Evolutionary conservation across 805 yeast species (phyloP).

Genomic region (Zygoascus biomembranicola): DNA sequence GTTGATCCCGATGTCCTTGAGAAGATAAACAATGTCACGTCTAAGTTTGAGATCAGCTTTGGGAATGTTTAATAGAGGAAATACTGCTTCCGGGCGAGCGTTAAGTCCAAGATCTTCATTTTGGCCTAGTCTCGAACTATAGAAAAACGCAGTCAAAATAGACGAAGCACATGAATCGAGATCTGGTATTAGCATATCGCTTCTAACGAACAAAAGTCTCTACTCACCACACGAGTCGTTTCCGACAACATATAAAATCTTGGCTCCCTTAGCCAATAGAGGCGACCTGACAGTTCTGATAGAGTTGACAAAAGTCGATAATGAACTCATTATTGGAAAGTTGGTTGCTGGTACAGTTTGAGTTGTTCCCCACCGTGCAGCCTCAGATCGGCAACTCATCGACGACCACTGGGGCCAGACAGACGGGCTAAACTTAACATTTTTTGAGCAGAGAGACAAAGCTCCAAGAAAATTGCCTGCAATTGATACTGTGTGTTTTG

Average conservation of each 20-base stretch:
- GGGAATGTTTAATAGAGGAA: conserved; percentile 76
- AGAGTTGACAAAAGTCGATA: conserved; percentile 1
- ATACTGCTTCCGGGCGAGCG: conserved; percentile 22
- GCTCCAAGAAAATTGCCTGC: no score
- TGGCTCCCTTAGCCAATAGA: not conserved
- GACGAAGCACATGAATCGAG: conserved; percentile 82
- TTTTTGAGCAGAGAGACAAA: no score
- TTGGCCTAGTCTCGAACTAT: conserved; percentile 21
- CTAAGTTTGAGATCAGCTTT: conserved; percentile 57
- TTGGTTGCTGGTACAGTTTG: no score
- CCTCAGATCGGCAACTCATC: no score
- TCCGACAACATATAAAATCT: conserved; percentile 49
- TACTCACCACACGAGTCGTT: conserved; percentile 63
- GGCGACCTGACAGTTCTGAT: not conserved
- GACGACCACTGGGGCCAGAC: no score
- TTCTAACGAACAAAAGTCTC: not conserved
- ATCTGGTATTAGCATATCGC: conserved; percentile 30
- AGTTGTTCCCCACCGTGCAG: no score
- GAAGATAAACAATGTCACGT: conserved; percentile 56
- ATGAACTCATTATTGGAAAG: not conserved
- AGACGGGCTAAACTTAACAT: no score
- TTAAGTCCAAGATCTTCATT: conserved; percentile 15
- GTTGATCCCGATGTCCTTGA: conserved; percentile 40
- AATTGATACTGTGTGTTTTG: no score
- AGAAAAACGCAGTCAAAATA: conserved; percentile 59